These are phyloP conservation scores for Pilatotrama ljubarskyi DNA, from an alignment of 768 basidiomycete genomes.

Conservation along the genomic window DNA sequence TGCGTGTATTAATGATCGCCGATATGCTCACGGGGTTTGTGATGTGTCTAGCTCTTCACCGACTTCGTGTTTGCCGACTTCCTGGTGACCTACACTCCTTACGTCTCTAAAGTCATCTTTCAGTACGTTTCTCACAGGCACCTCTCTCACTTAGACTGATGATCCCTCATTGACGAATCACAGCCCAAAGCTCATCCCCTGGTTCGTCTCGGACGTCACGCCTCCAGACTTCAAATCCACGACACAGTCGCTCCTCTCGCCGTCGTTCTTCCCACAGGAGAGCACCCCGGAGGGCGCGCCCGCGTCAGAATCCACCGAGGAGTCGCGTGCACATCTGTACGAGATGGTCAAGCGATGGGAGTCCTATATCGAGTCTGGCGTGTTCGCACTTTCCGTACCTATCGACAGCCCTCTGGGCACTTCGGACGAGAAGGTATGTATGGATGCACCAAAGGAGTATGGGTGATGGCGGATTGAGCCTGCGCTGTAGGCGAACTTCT, in stretches of 20 bases:
- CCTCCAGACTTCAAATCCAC: slow-evolving; percentile 76
- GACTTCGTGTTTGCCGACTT: slow-evolving; percentile 94
- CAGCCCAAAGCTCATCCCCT: slow-evolving; percentile 92
- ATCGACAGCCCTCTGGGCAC: slow-evolving; percentile 56
- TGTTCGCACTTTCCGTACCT: slow-evolving; percentile 74
- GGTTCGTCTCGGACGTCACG: slow-evolving; percentile 96
- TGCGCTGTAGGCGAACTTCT: slow-evolving; percentile 46
- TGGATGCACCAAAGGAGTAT: no score
- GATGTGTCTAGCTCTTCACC: slow-evolving; percentile 69
- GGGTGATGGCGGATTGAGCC: not conserved
- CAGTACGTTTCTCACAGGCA: slow-evolving; percentile 58
- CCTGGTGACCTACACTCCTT: slow-evolving; percentile 84
- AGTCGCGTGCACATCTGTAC: slow-evolving; percentile 46
- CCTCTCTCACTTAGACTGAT: not conserved
- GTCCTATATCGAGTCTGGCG: slow-evolving; percentile 63
- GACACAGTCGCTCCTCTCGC: slow-evolving; percentile 57
- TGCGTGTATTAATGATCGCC: slow-evolving; percentile 29
- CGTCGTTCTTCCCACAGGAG: slow-evolving; percentile 56
- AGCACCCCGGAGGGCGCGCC: slow-evolving; percentile 14
- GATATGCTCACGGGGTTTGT: not conserved
- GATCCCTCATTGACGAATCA: not conserved
- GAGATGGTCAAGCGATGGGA: slow-evolving; percentile 73
- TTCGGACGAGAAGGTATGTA: slow-evolving; percentile 32
- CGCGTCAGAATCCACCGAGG: slow-evolving; percentile 30
- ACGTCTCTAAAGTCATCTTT: slow-evolving; percentile 80